A percentile compares a stretch with the other conserved stretches of the same genome.
phyloP scores from a whole-genome alignment of 2,329 filamentous ascomycete species.

The Aspergillus terreus region DNA sequence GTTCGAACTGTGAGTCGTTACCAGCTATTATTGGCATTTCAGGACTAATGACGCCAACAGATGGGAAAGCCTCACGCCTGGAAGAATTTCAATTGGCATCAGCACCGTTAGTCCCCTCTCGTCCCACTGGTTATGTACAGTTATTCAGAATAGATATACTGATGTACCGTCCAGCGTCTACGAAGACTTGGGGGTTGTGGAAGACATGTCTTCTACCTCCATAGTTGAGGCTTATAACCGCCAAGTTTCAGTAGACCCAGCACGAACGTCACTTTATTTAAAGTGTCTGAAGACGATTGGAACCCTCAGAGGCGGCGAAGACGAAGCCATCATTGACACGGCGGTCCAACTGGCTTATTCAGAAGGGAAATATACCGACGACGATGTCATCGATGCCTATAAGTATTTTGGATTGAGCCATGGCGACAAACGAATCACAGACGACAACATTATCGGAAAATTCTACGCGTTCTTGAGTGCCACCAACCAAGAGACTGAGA shows the following conservation, averaged over 20 bases:
- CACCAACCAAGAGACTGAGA: constrained; percentile 53
- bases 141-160: neutral
- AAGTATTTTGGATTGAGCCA: constrained; percentile 54
- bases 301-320: constrained; percentile 42
- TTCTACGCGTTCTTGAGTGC: constrained; percentile 59
- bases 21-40: too few species aligned
- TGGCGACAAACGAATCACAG: constrained; percentile 45
- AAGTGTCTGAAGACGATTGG: constrained; percentile 62
- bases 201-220: constrained; percentile 60
- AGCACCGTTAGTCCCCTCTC: constrained; percentile 28
- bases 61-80: constrained; percentile 24
- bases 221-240: constrained; percentile 61
- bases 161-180: constrained; percentile 44
- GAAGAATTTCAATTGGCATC: constrained; percentile 29
- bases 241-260: constrained; percentile 55
- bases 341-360: constrained; percentile 58
- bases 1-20: constrained; percentile 29
- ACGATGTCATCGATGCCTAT: constrained; percentile 58
- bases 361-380: constrained; percentile 54
- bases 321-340: constrained; percentile 55
- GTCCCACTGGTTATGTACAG: neutral
- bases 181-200: constrained; percentile 59
- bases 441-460: constrained; percentile 59
- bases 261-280: constrained; percentile 58
- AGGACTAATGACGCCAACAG: constrained; percentile 20